These are phyloP conservation scores for Pseudonitzschia pungens DNA, from an alignment of 108 stramenopile genomes.

Conservation along the genomic window DNA sequence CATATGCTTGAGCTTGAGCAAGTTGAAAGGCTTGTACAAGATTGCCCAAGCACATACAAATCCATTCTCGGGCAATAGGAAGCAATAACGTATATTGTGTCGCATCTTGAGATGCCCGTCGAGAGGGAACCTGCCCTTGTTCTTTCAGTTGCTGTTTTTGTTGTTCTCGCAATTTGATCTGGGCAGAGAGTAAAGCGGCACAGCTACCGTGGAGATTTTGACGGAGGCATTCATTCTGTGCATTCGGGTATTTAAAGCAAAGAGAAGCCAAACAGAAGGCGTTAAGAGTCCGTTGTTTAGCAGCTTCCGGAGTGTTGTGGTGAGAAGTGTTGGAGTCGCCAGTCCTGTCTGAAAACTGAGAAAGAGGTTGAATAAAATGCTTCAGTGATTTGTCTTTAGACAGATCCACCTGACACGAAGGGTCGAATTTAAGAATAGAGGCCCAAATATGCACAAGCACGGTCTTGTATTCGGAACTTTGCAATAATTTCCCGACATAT, in stretches of 20 bases:
- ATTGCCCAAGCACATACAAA: constrained; percentile 84
- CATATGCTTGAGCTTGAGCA: constrained; percentile 64
- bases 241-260: constrained; percentile 72
- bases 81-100: constrained; percentile 22
- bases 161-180: constrained; percentile 31
- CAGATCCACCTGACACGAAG: constrained; percentile 88
- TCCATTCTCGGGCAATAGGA: constrained; percentile 75
- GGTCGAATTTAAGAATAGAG: constrained; percentile 88
- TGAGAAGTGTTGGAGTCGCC: constrained; percentile 5
- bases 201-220: constrained; percentile 75
- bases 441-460: constrained; percentile 95
- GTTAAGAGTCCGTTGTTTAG: constrained; percentile 82
- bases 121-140: constrained; percentile 21
- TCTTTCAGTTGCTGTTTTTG: constrained; percentile 19
- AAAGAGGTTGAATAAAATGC: constrained; percentile 87
- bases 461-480: constrained; percentile 90
- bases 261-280: constrained; percentile 87
- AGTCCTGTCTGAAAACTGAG: constrained; percentile 42
- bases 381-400: constrained; percentile 84
- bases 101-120: constrained; percentile 16
- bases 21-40: constrained; percentile 59
- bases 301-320: constrained; percentile 36
- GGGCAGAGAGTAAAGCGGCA: constrained; percentile 53
- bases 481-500: constrained; percentile 94
- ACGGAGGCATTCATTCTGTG: constrained; percentile 85